Conservation (phyloP, 352 stramenopile species). For the Lagenidium sp. region DNA sequence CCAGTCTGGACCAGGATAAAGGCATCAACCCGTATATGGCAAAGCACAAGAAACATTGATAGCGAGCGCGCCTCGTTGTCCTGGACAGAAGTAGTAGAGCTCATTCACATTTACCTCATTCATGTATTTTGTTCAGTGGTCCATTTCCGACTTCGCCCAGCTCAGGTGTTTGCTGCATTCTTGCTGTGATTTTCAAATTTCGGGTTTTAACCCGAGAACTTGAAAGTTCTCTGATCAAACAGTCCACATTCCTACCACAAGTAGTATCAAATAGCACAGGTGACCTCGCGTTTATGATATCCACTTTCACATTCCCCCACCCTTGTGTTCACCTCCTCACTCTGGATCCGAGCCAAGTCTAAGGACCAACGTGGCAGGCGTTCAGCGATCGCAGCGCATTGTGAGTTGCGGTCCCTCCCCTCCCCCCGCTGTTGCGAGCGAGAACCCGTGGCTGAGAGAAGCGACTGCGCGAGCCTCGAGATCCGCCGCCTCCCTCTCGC, state of each 20-base stretch:
- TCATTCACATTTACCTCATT: no score
- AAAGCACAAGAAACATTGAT: background rate
- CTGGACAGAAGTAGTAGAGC: background rate
- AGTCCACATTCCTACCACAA: no score
- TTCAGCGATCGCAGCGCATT: no score
- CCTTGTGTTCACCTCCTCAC: background rate
- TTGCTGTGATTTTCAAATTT: background rate
- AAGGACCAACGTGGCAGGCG: background rate
- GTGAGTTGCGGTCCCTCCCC: no score
- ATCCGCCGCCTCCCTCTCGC: background rate
- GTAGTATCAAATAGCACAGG: no score
- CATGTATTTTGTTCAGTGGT: background rate
- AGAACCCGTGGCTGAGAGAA: background rate
- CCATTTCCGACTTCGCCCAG: no score
- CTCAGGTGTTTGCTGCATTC: background rate
- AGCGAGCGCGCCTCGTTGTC: background rate
- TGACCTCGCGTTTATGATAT: no score
- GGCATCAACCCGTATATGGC: constrained; percentile 19
- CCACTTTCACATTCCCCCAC: background rate
- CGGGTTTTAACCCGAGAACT: background rate
- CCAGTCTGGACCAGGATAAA: constrained; percentile 20
- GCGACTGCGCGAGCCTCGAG: background rate
- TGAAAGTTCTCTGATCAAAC: no score
- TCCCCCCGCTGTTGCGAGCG: no score
- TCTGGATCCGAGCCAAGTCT: background rate